A percentile compares a stretch with the other conserved stretches of the same genome.
Evolutionary conservation across 495 filamentous ascomycete genomes (phyloP).

Genomic region (Trichodelitschia bisporula): DNA sequence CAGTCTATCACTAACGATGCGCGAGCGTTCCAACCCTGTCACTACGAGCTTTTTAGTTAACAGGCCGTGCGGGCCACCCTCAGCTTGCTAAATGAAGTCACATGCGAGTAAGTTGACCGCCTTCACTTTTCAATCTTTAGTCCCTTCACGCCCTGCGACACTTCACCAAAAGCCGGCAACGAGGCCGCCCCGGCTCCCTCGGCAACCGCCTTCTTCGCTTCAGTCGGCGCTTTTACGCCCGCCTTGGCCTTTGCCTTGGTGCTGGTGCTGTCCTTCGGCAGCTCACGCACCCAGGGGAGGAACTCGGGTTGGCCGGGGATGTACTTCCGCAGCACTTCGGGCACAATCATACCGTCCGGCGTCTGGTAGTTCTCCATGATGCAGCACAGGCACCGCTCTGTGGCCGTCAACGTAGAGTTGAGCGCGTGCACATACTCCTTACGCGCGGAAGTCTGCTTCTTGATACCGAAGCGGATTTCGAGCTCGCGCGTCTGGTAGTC

Average conservation of each 20-base stretch:
- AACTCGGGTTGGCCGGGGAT: conserved; percentile 75
- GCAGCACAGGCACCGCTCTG: conserved; percentile 83
- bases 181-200: too few species aligned
- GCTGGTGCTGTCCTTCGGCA: conserved; percentile 49
- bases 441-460: conserved; percentile 51
- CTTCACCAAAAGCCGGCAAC: too few species aligned
- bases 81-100: too few species aligned
- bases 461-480: conserved; percentile 45
- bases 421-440: conserved; percentile 90
- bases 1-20: too few species aligned
- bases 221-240: conserved; percentile 1
- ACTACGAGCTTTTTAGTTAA: too few species aligned
- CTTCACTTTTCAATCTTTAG: too few species aligned
- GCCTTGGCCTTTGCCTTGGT: conserved; percentile 17
- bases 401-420: conserved; percentile 70
- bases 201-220: too few species aligned
- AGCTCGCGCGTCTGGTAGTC: conserved; percentile 82
- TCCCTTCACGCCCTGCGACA: too few species aligned
- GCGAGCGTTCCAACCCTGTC: too few species aligned
- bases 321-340: conserved; percentile 72
- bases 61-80: too few species aligned
- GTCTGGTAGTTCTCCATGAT: conserved; percentile 92
- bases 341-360: conserved; percentile 63
- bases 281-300: conserved; percentile 63
- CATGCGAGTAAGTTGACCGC: too few species aligned